Evolutionary conservation across 2,329 filamentous ascomycete genomes (phyloP).

Genomic region (Alternaria panax): DNA sequence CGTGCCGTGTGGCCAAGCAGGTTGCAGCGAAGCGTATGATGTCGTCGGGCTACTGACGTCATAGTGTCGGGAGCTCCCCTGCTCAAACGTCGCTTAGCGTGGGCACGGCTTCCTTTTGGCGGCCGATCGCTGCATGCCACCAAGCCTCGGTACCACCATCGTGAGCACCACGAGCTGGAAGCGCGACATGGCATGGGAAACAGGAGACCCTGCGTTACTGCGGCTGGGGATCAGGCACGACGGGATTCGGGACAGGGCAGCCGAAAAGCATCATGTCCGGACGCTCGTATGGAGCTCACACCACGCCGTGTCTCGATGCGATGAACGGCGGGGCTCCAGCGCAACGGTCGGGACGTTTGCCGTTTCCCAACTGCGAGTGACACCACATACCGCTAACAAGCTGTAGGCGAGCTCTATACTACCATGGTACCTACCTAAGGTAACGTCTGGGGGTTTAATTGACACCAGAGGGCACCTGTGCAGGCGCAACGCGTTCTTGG

Average conservation of each 20-base stretch:
- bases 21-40: constrained; percentile 14
- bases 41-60: constrained; percentile 12
- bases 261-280: constrained; percentile 5
- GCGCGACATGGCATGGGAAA: constrained; percentile 2
- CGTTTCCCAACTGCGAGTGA: constrained; percentile 6
- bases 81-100: constrained; percentile 23
- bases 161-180: constrained; percentile 6
- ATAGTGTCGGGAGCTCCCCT: constrained; percentile 12
- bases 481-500: not conserved
- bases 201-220: constrained; percentile 17
- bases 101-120: constrained; percentile 15
- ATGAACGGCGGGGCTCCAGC: constrained; percentile 11
- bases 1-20: constrained; percentile 20
- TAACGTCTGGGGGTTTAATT: not conserved
- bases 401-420: constrained; percentile 1
- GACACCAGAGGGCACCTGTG: not conserved
- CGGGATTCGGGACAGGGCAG: constrained; percentile 1
- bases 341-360: constrained; percentile 20
- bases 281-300: not conserved
- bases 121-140: constrained; percentile 18
- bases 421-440: constrained; percentile 2
- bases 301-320: not conserved
- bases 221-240: constrained; percentile 13
- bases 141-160: constrained; percentile 15
- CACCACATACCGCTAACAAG: constrained; percentile 15